Evolutionary conservation across 2,329 filamentous ascomycete species (phyloP), one percentile per base, ranked within the genome.

Genomic region (Microsporum audouinii): DNA sequence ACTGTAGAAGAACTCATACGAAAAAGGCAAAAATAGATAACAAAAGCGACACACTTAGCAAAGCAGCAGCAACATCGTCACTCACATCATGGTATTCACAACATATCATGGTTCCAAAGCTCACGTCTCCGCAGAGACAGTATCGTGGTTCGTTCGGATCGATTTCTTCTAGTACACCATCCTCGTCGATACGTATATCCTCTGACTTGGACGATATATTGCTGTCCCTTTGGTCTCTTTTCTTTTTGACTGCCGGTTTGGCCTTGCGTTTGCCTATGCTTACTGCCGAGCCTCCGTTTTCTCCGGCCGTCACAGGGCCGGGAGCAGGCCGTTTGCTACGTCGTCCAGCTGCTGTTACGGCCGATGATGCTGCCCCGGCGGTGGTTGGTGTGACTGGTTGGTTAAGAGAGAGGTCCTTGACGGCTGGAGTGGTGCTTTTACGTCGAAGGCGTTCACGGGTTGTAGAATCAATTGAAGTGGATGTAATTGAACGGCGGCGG

Each of bases 81-180:
- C 73, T 72, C 67, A 81, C 80, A 67, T 84, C 80, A 59, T 79
- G 78, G 66, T 85, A 83, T 66, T 86, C 84, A 68, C 84, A 87
- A 49, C 79, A 81, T 63, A 87, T 83, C 84, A 87, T 87, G 41
- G 79, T 80, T 34, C 84, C 84, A 67, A 79, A 86, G 66, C 82
- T 84, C 17, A 86, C 82, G 66, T 85, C 82, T 43, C 80, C 80
- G 66, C 84, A 87, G 47, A 84, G 70, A 69, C 84, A 87, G 68
- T 86, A 87, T n/a, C 80, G 74, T 14, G 81, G 79, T 71, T 87
- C 84, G 61, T 84, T 77, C 0, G 82, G 81, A 68, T 86, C 83
- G 61, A 86, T 80, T 64, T 78, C 71, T 64, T 78, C 76, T 39
- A 77, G 65, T 0, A 78, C 76, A 0, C 76, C 78, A 58, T 79